A percentile compares a stretch with the other conserved stretches of the same genome.
These are phyloP conservation scores for Candida vaughaniae DNA, from an alignment of 805 yeast species.

Conservation along the genomic window DNA sequence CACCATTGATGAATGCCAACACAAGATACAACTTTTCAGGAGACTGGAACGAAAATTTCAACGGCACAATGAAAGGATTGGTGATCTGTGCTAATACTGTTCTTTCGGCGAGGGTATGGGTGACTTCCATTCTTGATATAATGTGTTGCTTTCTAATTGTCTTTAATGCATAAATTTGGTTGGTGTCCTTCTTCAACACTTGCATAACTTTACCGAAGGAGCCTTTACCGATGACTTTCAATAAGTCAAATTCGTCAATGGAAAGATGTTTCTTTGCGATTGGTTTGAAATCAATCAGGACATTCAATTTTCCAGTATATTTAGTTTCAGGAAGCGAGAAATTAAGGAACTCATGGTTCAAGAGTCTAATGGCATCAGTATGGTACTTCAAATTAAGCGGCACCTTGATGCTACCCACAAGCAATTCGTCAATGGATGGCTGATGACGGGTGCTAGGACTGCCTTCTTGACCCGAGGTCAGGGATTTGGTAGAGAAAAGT, in stretches of 20 bases:
- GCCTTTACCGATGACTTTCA: conserved; percentile 96
- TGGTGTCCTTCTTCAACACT: conserved; percentile 92
- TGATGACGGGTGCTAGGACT: not conserved
- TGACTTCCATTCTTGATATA: conserved; percentile 90
- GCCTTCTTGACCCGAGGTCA: not conserved
- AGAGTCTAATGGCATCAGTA: conserved; percentile 51
- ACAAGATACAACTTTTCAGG: conserved; percentile 93
- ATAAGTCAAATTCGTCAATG: conserved; percentile 87
- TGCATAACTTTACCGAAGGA: conserved; percentile 99
- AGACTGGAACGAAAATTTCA: conserved; percentile 94
- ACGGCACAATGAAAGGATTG: conserved; percentile 94
- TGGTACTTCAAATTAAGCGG: conserved; percentile 57
- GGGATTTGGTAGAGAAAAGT: conserved; percentile 29
- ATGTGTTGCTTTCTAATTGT: conserved; percentile 93
- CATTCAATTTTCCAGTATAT: conserved; percentile 51
- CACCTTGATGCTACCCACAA: conserved; percentile 69
- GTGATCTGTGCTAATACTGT: conserved; percentile 91
- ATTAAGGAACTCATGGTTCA: conserved; percentile 55
- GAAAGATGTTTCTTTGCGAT: conserved; percentile 62
- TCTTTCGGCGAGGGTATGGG: conserved; percentile 94
- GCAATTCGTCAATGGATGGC: conserved; percentile 57
- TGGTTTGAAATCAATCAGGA: conserved; percentile 71
- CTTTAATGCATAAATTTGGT: conserved; percentile 90
- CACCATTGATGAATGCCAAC: conserved; percentile 92
- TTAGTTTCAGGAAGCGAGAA: conserved; percentile 37